Evolutionary conservation across 257 asterid genomes (phyloP).

Genomic region (Solanum clarkiae): DNA sequence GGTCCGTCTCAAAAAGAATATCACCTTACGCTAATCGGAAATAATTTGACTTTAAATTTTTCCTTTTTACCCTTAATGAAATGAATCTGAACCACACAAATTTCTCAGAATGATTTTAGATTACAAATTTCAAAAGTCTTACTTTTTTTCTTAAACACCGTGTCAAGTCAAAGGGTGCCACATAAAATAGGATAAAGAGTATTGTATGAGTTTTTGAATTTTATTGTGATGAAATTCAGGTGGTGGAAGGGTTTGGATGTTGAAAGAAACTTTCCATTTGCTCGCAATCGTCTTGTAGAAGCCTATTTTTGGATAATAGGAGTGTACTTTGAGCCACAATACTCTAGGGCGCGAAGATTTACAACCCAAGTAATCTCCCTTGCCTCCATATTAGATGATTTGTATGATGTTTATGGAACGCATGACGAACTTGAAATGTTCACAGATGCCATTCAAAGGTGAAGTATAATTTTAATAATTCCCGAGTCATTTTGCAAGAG

Average conservation of each 20-base stretch:
- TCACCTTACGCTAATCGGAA: too few relatives aligned
- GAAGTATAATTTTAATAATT: neutral
- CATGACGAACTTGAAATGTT: constrained; percentile 13
- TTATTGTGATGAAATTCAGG: neutral
- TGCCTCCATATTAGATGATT: constrained; percentile 30
- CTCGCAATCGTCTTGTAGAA: constrained; percentile 1
- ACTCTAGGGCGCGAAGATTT: neutral
- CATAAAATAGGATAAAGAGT: too few relatives aligned
- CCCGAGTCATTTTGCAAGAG: too few relatives aligned
- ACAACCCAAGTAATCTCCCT: constrained; percentile 25
- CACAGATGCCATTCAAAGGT: constrained; percentile 26
- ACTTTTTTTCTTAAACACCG: too few relatives aligned
- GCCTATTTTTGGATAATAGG: constrained; percentile 2
- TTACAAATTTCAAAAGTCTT: too few relatives aligned
- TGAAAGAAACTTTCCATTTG: neutral
- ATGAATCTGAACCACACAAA: too few relatives aligned
- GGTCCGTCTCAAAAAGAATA: too few relatives aligned
- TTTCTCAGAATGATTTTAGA: too few relatives aligned
- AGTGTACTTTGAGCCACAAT: neutral
- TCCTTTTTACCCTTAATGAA: too few relatives aligned
- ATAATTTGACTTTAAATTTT: too few relatives aligned
- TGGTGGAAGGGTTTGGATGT: constrained; percentile 1
- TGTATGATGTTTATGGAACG: constrained; percentile 27
- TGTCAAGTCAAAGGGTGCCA: too few relatives aligned
- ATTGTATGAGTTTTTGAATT: neutral